Base-by-base conservation (phyloP, 345 rosid species). In the Arabidopsis arenosa region DNA sequence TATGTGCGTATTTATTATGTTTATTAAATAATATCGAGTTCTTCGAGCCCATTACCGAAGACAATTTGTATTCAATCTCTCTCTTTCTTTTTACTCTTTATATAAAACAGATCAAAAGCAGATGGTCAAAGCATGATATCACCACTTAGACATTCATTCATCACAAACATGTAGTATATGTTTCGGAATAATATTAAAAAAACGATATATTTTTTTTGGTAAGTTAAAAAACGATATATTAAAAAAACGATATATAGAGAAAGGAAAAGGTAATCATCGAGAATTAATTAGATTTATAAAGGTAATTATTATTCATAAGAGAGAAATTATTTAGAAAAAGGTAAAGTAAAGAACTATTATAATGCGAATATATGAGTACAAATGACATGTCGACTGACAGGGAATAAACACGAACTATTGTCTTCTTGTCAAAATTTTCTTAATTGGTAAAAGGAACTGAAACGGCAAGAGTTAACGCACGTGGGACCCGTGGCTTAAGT, bases 21-120 rank as follows among this genome's bases (percentile, higher is more conserved):
- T 18, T 68, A 68, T 68, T 61, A 45, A 44, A 69, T 43, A 62
- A 53, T 60, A 61, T 60, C 56, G 2, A 76, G 4, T 26, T 69
- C 75, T 69, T 76, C 75, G 80, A 76, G 71, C 80, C 80, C 80
- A 76, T 70, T 70, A 76, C 71, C 80, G 66, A 57, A 76, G 70
- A 62, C 70, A 54, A 76, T 35, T n/a, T 9, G 44, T 23, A 66
- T 65, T 5, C 17, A 56, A 28, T 40, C 33, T 13, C 15, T 63
- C 30, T 8, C 14, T 52, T 48, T 53, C 64, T 54, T 53, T 43
- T 12, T 53, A 44, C 13, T 68, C 37, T 41, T 35, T 60, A 8
- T 36, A 68, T 12, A 62, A 12, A 69, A 43, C 54, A 59, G 30
- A 69, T 43, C 53, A 76, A 68, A 68, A 67, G 72, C 41, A 23